Evolutionary conservation across 768 basidiomycete species (phyloP).

Genomic region (Phallus indusiatus): DNA sequence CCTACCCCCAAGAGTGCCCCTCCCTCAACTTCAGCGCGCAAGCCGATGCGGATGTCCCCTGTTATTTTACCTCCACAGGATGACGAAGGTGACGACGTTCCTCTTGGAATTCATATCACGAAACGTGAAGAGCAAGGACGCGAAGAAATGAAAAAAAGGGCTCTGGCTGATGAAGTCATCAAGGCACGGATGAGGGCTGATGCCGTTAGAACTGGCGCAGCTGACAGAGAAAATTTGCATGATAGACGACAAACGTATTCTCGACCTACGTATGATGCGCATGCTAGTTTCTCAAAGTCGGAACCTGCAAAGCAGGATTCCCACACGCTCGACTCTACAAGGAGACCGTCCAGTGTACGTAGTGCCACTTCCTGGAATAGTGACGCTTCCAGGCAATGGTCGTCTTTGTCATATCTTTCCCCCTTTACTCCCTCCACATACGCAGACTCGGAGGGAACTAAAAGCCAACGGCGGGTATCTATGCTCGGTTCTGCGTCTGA

Average conservation of each 20-base stretch:
- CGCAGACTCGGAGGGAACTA: not conserved
- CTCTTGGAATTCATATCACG: constrained; percentile 46
- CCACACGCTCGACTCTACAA: not conserved
- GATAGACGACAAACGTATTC: not conserved
- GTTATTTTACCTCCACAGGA: constrained; percentile 54
- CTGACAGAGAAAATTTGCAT: not conserved
- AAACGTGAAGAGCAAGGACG: constrained; percentile 61
- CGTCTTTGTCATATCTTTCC: not conserved
- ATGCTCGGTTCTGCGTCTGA: not conserved
- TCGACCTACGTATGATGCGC: not conserved
- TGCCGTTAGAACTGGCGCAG: constrained; percentile 36
- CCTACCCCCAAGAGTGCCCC: not conserved
- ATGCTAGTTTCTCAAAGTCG: not conserved
- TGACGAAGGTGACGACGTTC: constrained; percentile 59
- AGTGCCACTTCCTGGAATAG: not conserved
- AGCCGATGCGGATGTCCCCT: constrained; percentile 29
- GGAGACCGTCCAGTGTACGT: not conserved
- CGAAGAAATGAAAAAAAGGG: constrained; percentile 42
- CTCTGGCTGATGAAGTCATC: constrained; percentile 49
- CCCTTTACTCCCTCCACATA: not conserved
- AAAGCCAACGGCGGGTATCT: not conserved
- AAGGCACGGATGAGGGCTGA: constrained; percentile 57
- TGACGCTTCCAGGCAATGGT: not conserved
- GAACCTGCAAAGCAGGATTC: too few species aligned
- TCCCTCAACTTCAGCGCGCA: not conserved